Evolutionary conservation across 176 grass and related monocot species (phyloP), one percentile per base, ranked within the genome.

Genomic region (Carex kokanica): DNA sequence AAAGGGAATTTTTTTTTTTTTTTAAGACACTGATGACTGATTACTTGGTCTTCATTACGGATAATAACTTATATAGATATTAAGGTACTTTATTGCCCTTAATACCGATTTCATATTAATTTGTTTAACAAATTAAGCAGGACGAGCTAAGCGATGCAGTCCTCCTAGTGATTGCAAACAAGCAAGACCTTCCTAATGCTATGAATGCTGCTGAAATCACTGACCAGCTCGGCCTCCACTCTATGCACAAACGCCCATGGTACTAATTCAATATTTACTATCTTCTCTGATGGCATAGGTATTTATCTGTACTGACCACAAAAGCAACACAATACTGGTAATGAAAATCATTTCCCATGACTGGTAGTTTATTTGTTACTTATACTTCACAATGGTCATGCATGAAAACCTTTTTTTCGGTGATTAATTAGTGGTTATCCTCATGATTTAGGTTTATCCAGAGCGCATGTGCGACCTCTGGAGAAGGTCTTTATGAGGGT

Each of bases 181-280:
- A 88, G 34, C 86, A 88, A 88, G 86, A 88, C 70, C 80, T 88
- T 60, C 86, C 86, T 58, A 88, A 84, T 78, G 86, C 86, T 53
- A 88, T 88, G 86, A 88, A 72, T 67, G 80, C 70, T 59, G 58
- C 86, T 77, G 86, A 84, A 77, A 88, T 88, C 27, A 88, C 86
- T 0, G 86, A 88, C 16, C 83, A 88, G 70, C 86, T 88, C 11
- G 86, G 80, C 17, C 80, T 88, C 11, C 80, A 59, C 27, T 78
- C 80, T 38, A 13, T 88, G 18, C 80, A 70, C 47, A 67, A 78
- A 65, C 80, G 70, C 49, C 86, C 55, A 16, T 88, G 86, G 86
- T 84, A 83, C 56, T 17, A 5, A 59, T 59, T 18, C 56, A 59
- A n/a, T 38, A 38, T 5, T 59, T 20, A 20, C 56, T 59, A 59